Evolutionary conservation across 768 basidiomycete species (phyloP).

Genomic region (Dentipellis fragilis): DNA sequence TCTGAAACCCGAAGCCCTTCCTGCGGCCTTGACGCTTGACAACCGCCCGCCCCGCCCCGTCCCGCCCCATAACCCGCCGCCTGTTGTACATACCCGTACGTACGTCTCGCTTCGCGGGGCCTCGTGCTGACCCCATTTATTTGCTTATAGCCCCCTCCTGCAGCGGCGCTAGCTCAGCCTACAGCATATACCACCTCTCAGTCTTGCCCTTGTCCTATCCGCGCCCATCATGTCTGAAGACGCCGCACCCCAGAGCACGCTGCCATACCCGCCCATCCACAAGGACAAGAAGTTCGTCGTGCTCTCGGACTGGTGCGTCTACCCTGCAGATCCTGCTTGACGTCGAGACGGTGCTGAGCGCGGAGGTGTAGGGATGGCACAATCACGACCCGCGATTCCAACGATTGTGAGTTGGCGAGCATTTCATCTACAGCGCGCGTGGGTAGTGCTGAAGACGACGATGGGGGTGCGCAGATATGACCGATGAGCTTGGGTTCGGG

Average conservation of each 20-base stretch:
- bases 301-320: slow-evolving; percentile 73
- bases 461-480: slow-evolving; percentile 47
- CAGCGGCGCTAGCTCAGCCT: too few relatives aligned
- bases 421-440: background rate
- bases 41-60: too few relatives aligned
- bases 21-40: too few relatives aligned
- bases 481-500: slow-evolving; percentile 87
- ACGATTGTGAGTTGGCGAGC: slow-evolving; percentile 58
- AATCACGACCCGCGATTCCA: slow-evolving; percentile 87
- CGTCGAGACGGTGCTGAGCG: background rate
- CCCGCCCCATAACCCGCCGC: too few relatives aligned
- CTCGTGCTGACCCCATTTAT: too few relatives aligned
- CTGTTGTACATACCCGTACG: too few relatives aligned
- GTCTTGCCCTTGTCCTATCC: too few relatives aligned
- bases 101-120: too few relatives aligned
- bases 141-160: too few relatives aligned
- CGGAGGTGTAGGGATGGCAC: slow-evolving; percentile 70
- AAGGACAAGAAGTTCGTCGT: slow-evolving; percentile 76
- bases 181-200: too few relatives aligned
- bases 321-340: too few relatives aligned
- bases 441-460: background rate
- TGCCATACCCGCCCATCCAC: slow-evolving; percentile 77
- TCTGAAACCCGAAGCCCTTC: too few relatives aligned
- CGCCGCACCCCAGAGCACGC: slow-evolving; percentile 46
- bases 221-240: slow-evolving; percentile 7